phyloP scores from a whole-genome alignment of 1,284 basidiomycete genomes.

The Schizopora paradoxa region DNA sequence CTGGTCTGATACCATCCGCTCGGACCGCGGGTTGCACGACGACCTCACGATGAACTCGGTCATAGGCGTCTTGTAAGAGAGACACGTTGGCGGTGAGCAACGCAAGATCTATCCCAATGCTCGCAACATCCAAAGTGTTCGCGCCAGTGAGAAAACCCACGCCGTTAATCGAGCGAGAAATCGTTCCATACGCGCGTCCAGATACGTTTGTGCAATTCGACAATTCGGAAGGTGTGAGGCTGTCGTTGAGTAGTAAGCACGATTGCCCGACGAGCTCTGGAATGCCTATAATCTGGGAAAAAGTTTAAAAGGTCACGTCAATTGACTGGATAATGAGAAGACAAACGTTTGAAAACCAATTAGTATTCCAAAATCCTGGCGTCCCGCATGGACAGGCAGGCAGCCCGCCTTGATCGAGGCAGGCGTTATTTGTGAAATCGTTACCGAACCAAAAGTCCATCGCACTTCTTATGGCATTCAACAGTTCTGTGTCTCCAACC shows the following conservation, averaged over 20 bases:
- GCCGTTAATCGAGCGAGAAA: constrained; percentile 39
- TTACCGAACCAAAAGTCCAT: constrained; percentile 63
- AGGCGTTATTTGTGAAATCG: constrained; percentile 49
- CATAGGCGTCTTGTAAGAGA: constrained; percentile 44
- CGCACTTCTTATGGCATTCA: constrained; percentile 39
- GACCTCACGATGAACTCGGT: constrained; percentile 44
- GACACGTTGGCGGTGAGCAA: constrained; percentile 40
- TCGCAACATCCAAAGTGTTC: constrained; percentile 54
- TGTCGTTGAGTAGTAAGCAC: constrained; percentile 49
- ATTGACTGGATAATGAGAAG: not conserved
- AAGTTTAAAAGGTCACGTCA: not conserved
- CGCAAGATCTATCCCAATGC: constrained; percentile 49
- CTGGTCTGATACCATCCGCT: constrained; percentile 56
- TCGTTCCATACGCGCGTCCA: constrained; percentile 45
- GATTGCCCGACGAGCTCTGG: constrained; percentile 49
- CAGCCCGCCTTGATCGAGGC: constrained; percentile 48
- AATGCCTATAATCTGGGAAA: constrained; percentile 48
- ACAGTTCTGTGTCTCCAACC: constrained; percentile 34
- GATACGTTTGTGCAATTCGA: constrained; percentile 47
- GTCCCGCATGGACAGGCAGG: constrained; percentile 48
- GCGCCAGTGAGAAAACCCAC: constrained; percentile 52
- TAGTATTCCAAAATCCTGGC: constrained; percentile 59
- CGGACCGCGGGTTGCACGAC: constrained; percentile 37
- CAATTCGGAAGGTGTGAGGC: constrained; percentile 38
- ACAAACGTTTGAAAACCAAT: constrained; percentile 62